A percentile compares a stretch with the other conserved stretches of the same genome.
phyloP scores from a whole-genome alignment of 2,329 filamentous ascomycete species.

The Chaetomium sp. region DNA sequence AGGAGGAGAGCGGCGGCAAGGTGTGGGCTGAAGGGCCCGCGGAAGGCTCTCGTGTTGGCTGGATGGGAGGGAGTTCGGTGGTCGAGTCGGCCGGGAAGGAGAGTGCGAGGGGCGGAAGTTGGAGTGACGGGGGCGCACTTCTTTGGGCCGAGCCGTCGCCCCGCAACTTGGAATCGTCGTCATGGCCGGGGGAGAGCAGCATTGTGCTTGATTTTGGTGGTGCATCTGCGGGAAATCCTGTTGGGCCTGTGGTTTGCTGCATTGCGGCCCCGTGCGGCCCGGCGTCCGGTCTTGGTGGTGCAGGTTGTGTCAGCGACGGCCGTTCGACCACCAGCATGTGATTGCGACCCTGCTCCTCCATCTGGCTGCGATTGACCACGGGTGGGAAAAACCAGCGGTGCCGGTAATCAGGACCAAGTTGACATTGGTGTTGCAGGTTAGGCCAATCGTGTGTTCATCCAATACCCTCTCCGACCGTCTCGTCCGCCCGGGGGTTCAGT shows the following conservation, averaged over 20 bases:
- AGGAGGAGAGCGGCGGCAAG: conserved; percentile 48
- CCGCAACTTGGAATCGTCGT: conserved; percentile 4
- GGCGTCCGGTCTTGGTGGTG: conserved; percentile 9
- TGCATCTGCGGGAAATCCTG: background rate
- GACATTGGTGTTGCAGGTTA: conserved; percentile 28
- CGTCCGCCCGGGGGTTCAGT: background rate
- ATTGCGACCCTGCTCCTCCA: conserved; percentile 53
- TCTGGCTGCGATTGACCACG: background rate
- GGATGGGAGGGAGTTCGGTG: conserved; percentile 50
- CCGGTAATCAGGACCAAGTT: conserved; percentile 22
- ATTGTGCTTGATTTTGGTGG: too few relatives aligned
- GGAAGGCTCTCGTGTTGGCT: conserved; percentile 36
- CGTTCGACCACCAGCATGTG: conserved; percentile 47
- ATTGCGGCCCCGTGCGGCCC: conserved; percentile 1
- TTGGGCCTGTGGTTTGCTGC: conserved; percentile 7
- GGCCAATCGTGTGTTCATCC: background rate
- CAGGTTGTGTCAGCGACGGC: conserved; percentile 27
- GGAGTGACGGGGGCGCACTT: conserved; percentile 24
- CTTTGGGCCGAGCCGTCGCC: conserved; percentile 5
- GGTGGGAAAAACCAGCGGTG: conserved; percentile 22
- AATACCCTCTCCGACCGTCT: background rate
- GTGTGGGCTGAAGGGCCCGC: conserved; percentile 36
- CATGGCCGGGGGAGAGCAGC: background rate
- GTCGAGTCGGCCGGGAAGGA: conserved; percentile 41
- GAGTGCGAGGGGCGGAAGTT: conserved; percentile 31